Base-by-base conservation (phyloP, 495 filamentous ascomycete genomes). In the Parachaetomium inaequale region DNA sequence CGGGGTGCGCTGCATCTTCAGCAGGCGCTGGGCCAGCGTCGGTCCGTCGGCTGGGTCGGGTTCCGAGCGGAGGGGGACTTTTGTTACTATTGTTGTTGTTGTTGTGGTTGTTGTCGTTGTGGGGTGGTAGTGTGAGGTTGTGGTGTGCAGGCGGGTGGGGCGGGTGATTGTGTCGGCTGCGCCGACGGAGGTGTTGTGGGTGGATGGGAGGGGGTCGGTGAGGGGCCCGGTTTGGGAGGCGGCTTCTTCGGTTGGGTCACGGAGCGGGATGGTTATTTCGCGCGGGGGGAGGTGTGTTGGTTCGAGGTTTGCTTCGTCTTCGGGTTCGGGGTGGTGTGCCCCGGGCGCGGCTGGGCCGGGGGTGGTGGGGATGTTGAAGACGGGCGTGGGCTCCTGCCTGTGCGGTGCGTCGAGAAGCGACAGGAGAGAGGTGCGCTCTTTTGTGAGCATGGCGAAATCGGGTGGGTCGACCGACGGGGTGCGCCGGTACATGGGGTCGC, bases 391-490 rank as follows among this genome's bases (percentile, higher is more conserved):
- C 26, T 70, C 71, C 47, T 71, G 66, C 47, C 76, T 63, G 63
- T 75, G 74, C 0, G 80, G 78, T 0, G 77, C 79, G 57, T 82
- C 76, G 60, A 84, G 78, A n/a, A 85, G 79, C 0, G 81, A 85
- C 19, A 82, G 69, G 4, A 85, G 74, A 4, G 82, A 85, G 0
- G 78, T 78, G 43, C 80, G 78, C 49, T 74, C 67, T 31, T 79
- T 74, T 15, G 67, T 64, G 21, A 75, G 42, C 15, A 82, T 54
- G 38, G 80, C 79, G 59, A 74, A 76, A n/a, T 78, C 66, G 0
- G 80, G 80, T 23, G 80, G 80, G 12, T 84, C 80, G 53, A 78
- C 74, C 8, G 81, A 82, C 6, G 81, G 82, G 1, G 79, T 82
- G 40, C 79, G 77, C 23, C 64, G 65, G 40, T 59, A 69, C 29